Percentiles rank a stretch among this genome's conserved stretches.
Conservation (phyloP, 768 basidiomycete genomes). For the Suillus fuscotomentosus region DNA sequence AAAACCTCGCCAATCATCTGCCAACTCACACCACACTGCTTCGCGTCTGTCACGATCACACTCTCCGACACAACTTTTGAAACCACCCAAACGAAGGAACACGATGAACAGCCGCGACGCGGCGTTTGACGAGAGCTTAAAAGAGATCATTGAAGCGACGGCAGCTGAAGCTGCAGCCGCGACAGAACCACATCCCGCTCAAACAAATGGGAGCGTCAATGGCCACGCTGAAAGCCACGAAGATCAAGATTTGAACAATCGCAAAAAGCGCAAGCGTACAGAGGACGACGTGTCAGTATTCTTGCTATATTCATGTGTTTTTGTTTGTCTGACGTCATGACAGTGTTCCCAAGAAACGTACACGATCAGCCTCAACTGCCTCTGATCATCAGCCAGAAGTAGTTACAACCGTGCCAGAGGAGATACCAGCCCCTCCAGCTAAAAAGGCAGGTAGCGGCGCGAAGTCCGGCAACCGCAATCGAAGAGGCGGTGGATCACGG, state of each 20-base stretch:
- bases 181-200: conserved; percentile 38
- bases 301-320: background rate
- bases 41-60: conserved; percentile 74
- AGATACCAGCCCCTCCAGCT: conserved; percentile 35
- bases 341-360: conserved; percentile 65
- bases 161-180: conserved; percentile 66
- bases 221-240: conserved; percentile 44
- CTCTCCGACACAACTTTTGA: conserved; percentile 60
- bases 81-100: conserved; percentile 83
- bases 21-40: conserved; percentile 56
- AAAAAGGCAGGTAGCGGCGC: conserved; percentile 17
- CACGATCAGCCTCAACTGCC: conserved; percentile 69
- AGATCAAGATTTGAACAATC: conserved; percentile 45
- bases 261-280: conserved; percentile 73
- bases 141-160: conserved; percentile 72
- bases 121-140: conserved; percentile 85
- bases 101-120: conserved; percentile 99
- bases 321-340: conserved; percentile 11
- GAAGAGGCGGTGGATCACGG: conserved; percentile 30
- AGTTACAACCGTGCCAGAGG: conserved; percentile 37
- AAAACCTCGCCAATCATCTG: conserved; percentile 61
- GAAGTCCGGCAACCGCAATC: conserved; percentile 29
- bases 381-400: conserved; percentile 56
- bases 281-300: conserved; percentile 69
- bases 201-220: conserved; percentile 36